Percentiles rank a stretch among this genome's conserved stretches.
These are phyloP conservation scores for Phoenix roebelenii DNA, from an alignment of 176 grass and related monocot species.

Conservation along the genomic window DNA sequence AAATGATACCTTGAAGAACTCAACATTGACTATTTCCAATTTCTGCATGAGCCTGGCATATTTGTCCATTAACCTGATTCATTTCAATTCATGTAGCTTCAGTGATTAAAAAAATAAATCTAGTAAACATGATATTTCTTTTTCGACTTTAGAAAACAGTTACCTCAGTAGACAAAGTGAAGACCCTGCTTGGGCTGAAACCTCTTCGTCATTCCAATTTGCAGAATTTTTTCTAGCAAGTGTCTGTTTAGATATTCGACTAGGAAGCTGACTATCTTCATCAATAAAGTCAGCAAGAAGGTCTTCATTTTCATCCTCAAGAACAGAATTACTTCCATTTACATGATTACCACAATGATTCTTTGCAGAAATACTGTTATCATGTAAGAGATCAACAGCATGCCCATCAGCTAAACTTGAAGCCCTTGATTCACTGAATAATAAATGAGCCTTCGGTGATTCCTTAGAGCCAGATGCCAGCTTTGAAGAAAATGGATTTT, in stretches of 20 bases:
- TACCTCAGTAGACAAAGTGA: conserved; percentile 96
- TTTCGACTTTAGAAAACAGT: conserved; percentile 21
- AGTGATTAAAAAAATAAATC: not conserved
- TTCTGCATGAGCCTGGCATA: conserved; percentile 98
- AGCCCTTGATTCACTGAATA: conserved; percentile 28
- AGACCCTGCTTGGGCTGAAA: conserved; percentile 87
- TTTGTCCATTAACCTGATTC: conserved; percentile 97
- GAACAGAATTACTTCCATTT: conserved; percentile 44
- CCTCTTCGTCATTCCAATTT: conserved; percentile 70
- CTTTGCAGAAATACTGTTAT: conserved; percentile 11
- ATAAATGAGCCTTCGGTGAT: conserved; percentile 44
- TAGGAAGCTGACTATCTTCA: conserved; percentile 97
- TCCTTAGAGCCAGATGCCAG: conserved; percentile 51
- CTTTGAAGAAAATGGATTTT: conserved; percentile 72
- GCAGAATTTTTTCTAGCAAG: conserved; percentile 44
- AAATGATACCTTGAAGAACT: conserved; percentile 77
- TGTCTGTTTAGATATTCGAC: conserved; percentile 66
- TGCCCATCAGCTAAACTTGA: conserved; percentile 23
- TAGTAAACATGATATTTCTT: not conserved
- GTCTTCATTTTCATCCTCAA: conserved; percentile 96
- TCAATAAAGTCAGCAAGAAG: conserved; percentile 99
- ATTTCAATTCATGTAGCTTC: not conserved
- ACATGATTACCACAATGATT: conserved; percentile 25
- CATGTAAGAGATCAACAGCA: conserved; percentile 9
- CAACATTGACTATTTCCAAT: conserved; percentile 83